Base-by-base conservation (phyloP, 1,284 basidiomycete species). In the Naganishia cerealis region DNA sequence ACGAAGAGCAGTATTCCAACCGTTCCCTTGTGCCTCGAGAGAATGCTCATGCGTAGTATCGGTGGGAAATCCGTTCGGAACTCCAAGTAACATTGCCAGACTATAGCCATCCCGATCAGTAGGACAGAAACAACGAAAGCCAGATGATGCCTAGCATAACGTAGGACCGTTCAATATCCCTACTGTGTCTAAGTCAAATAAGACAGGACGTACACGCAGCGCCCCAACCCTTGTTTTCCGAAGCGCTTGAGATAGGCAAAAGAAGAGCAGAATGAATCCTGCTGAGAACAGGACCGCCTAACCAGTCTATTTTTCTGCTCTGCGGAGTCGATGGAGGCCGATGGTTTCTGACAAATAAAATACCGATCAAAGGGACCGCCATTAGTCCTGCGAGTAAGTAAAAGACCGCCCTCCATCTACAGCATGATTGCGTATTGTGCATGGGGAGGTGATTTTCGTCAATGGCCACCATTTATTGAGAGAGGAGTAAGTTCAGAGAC, bases 81-180 rank as follows among this genome's bases (percentile, higher is more conserved):
- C 29, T 62, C 48, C 13, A 53, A 38, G 26, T 62, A 62, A n/a
- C 33, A 53, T 21, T 52, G 48, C 59, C 46, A 62, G 2, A 36
- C 59, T 5, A 38, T 18, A 9, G 59, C 59, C 2, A 33, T 10
- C 9, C 48, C 33, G 36, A 62, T 33, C 9, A 62, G 15, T 13
- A 62, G 18, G 16, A 53, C 13, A 8, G 59, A 52, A 13, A 62
- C 29, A 12, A 53, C 48, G 16, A 62, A 21, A 43, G 21, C 13
- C 13, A 36, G 12, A 39, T 57, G 0, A 57, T 39, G n/a, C 40
- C 55, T 57, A 3, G 21, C 7, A 50, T n/a, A 8, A 13, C n/a
- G 9, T 3, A 24, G 24, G 16, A 9, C n/a, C 21, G 21, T 7
- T 50, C 46, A 50, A 24, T 6, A 33, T 50, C 46, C 0, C 46